Base-by-base conservation (phyloP, 176 grass and related monocot species). In the Aegilops tauschii region DNA sequence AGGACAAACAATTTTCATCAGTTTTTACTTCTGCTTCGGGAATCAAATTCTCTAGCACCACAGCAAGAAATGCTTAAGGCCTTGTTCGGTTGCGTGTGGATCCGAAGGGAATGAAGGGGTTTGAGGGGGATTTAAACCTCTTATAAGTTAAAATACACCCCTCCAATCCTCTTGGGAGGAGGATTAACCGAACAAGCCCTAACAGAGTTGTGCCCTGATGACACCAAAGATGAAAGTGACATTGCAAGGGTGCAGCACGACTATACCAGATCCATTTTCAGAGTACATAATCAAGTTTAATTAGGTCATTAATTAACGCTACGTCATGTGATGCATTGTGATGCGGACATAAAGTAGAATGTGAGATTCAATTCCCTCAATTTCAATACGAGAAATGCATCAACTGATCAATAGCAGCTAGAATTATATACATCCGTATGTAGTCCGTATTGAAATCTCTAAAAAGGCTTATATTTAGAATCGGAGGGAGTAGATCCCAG, bases 321-420 rank as follows among this genome's bases (percentile, higher is more conserved):
- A 34, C 21, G 9, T 2, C 21, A 11, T 42, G 69, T 40, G 23
- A 12, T 44, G 37, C 69, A 25, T 73, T 73, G 5, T 73, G 5
- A 44, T 44, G 21, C 21, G 37, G 70, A 14, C 11, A 45, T 27
- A 39, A 71, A 42, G 69, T 47, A 16, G 12, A 74, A 47, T 42
- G 90, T 93, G 90, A 91, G 82, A 64, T 77, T 82, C 56, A 82
- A 61, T 28, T 77, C 89, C 40, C 87, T 93, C 16, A 88, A 94
- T 39, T 98, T 92, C 81, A 98, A 92, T 62, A 94, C 92, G 93
- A 90, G 88, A 95, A 95, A 77, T 87, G 88, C 12, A 87, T 94
- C 10, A 86, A 92, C 78, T 92, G 56, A 59, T 92, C 88, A 94
- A 91, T 80, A 95, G 42, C 77, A 88, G 76, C 49, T 80, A 74